Conservation (phyloP, 768 basidiomycete genomes). For the Podaxis carcinomalis region DNA sequence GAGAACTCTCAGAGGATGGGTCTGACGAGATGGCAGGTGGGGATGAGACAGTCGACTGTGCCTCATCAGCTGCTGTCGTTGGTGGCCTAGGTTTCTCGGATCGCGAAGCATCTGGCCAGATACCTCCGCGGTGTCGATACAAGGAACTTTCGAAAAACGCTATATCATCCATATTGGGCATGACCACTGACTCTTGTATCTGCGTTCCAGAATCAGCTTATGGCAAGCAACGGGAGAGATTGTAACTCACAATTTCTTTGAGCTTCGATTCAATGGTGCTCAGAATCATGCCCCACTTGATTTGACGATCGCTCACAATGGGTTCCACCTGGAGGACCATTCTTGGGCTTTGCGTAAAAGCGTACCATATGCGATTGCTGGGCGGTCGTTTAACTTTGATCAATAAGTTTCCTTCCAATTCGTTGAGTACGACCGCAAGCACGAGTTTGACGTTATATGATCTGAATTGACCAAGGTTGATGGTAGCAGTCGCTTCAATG, state of each 20-base stretch:
- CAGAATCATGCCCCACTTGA: slow-evolving; percentile 91
- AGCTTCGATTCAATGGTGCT: slow-evolving; percentile 86
- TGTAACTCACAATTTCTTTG: slow-evolving; percentile 73
- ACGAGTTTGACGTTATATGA: slow-evolving; percentile 88
- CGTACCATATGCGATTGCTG: slow-evolving; percentile 93
- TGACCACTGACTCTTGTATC: slow-evolving; percentile 91
- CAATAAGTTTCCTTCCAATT: slow-evolving; percentile 87
- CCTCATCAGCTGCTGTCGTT: slow-evolving; percentile 23
- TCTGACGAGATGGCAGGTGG: slow-evolving; percentile 17
- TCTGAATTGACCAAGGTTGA: slow-evolving; percentile 83
- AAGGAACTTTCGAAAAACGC: slow-evolving; percentile 82
- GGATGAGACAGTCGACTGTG: slow-evolving; percentile 31
- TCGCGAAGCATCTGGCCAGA: slow-evolving; percentile 77
- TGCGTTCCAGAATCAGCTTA: slow-evolving; percentile 26
- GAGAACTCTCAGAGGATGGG: neutral
- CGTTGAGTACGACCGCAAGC: slow-evolving; percentile 82
- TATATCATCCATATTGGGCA: slow-evolving; percentile 98
- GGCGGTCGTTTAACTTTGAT: slow-evolving; percentile 93
- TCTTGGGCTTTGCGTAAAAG: slow-evolving; percentile 84
- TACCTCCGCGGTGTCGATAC: slow-evolving; percentile 75
- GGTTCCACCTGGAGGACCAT: slow-evolving; percentile 91
- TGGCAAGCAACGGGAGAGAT: neutral
- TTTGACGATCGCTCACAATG: slow-evolving; percentile 90
- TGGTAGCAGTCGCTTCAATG: slow-evolving; percentile 83
- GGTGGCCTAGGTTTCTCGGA: slow-evolving; percentile 23